A percentile compares a stretch with the other conserved stretches of the same genome.
phyloP scores from a whole-genome alignment of 768 basidiomycete genomes.

The Neoboletus brunneissimus region DNA sequence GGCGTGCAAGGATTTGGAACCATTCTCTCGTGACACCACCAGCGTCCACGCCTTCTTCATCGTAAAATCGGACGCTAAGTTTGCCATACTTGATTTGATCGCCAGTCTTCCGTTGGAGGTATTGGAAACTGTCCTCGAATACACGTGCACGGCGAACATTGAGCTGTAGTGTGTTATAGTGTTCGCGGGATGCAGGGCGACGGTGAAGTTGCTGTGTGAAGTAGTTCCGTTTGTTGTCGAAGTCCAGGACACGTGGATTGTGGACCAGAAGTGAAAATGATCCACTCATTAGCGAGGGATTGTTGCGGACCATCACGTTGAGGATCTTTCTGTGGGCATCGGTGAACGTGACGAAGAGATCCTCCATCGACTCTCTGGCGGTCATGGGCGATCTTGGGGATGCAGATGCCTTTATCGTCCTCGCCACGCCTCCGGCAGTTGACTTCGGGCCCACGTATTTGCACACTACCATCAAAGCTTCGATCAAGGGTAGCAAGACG shows the following conservation, averaged over 20 bases:
- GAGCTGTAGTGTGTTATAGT: conserved; percentile 78
- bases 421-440: conserved; percentile 41
- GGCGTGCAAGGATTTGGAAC: conserved; percentile 96
- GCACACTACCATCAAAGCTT: conserved; percentile 97
- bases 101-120: conserved; percentile 83
- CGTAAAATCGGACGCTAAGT: conserved; percentile 91
- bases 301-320: conserved; percentile 97
- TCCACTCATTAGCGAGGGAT: conserved; percentile 96
- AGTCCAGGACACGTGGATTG: conserved; percentile 95
- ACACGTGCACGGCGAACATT: conserved; percentile 89
- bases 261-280: conserved; percentile 95
- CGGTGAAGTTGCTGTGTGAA: conserved; percentile 90
- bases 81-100: conserved; percentile 99
- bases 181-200: conserved; percentile 74
- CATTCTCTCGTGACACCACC: conserved; percentile 98
- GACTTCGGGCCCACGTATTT: conserved; percentile 82
- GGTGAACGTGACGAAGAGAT: conserved; percentile 90
- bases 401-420: conserved; percentile 57
- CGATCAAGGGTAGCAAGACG: conserved; percentile 90
- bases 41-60: conserved; percentile 97
- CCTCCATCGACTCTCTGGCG: conserved; percentile 77
- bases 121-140: conserved; percentile 96
- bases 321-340: conserved; percentile 90
- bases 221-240: conserved; percentile 99
- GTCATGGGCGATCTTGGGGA: conserved; percentile 70